Conservation (phyloP, 2,329 filamentous ascomycete species). For the Colletotrichum godetiae region DNA sequence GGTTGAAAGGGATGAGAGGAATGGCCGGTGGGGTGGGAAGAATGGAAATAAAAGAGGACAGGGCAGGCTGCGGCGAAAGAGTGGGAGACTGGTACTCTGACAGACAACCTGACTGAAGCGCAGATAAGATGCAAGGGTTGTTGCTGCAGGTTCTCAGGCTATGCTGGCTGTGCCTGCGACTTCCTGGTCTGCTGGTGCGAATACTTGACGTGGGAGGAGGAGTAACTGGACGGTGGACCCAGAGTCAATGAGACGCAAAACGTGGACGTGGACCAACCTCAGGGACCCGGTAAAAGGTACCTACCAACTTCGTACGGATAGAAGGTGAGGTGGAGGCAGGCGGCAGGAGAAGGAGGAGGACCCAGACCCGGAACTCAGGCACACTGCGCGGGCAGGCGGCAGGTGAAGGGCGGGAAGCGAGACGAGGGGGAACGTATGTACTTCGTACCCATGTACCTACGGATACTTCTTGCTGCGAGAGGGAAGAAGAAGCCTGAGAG, state of each 20-base stretch:
- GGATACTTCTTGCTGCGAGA: not conserved
- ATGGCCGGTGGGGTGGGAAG: constrained; percentile 26
- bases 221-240: not conserved
- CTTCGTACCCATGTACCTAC: not conserved
- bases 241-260: constrained; percentile 24
- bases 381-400: too few species aligned
- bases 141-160: not conserved
- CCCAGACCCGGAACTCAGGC: constrained; percentile 6
- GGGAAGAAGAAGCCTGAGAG: not conserved
- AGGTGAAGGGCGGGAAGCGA: not conserved
- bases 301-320: too few species aligned
- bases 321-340: too few species aligned
- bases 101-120: not conserved
- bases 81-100: not conserved
- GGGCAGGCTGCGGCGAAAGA: too few species aligned
- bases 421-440: not conserved
- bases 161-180: not conserved
- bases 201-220: not conserved
- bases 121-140: constrained; percentile 8
- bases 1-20: constrained; percentile 18
- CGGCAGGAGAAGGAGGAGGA: not conserved
- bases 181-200: not conserved
- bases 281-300: not conserved
- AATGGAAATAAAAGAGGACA: constrained; percentile 29
- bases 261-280: constrained; percentile 19